Evolutionary conservation across 208 protist genomes (phyloP), one percentile per base, ranked within the genome.

Genomic region (Trypanosoma conorhini): DNA sequence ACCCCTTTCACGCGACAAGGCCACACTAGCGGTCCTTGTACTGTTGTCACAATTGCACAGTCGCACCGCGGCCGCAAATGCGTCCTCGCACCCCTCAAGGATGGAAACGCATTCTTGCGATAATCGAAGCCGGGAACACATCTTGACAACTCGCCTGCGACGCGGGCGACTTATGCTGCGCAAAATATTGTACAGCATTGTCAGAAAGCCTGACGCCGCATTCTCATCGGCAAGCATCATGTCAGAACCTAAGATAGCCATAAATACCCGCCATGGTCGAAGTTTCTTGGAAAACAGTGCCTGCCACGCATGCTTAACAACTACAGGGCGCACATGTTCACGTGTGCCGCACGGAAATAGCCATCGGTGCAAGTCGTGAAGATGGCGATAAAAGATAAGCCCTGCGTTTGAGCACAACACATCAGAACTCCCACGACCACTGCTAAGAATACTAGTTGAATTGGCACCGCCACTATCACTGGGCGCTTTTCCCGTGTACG

Each of bases 171-270:
- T 67, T 15, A 82, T 74, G 48, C 72, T 75, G 31, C 74, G 79
- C 30, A 92, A 67, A 5, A 95, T 67, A 61, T 92, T 92, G 75
- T 92, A 95, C 12, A 95, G 50, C 24, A 92, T 56, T 10, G 85
- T 87, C 21, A 92, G 66, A 22, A 92, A 19, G 10, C 69, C 73
- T 28, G 76, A 74, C 0, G 62, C 81, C 19, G 84, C 80, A 7
- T 79, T 61, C 3, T 73, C 61, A 50, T 85, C 81, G 3, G 59
- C 58, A 26, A 70, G 31, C 10, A 87, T 74, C 44, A 85, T 46
- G 28, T 86, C 78, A 35, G 77, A 80, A 0, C 81, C 81, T 26
- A 76, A 68, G 0, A 81, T 70, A n/a, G 71, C 73, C 30, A 95
- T 44, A n/a, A 95, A 61, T 0, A 81, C 60, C 0, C 83, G 62